phyloP scores from a whole-genome alignment of 768 basidiomycete genomes.

The Favolaschia claudopus region DNA sequence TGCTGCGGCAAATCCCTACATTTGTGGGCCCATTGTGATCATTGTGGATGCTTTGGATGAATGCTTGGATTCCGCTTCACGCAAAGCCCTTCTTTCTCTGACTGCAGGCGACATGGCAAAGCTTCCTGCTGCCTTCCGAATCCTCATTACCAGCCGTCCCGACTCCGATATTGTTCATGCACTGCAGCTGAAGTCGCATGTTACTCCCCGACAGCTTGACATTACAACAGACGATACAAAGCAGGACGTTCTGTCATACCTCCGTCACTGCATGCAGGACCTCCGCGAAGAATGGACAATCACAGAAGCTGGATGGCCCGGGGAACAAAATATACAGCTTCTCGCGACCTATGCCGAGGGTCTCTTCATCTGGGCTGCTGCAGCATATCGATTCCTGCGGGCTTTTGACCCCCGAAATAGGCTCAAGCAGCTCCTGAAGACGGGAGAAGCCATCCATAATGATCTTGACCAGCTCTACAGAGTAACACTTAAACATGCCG shows the following conservation, averaged over 20 bases:
- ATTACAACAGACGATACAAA: not conserved
- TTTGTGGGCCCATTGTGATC: slow-evolving; percentile 22
- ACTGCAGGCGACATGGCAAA: slow-evolving; percentile 15
- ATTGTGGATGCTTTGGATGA: slow-evolving; percentile 36
- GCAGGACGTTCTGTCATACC: slow-evolving; percentile 10
- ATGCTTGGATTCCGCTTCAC: slow-evolving; percentile 18
- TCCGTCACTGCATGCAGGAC: not conserved
- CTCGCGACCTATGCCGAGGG: slow-evolving; percentile 22
- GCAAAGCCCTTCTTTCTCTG: slow-evolving; percentile 22
- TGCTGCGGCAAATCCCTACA: not conserved
- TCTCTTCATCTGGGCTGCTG: slow-evolving; percentile 34
- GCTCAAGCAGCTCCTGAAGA: not conserved
- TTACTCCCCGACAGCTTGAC: not conserved
- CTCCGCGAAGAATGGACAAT: not conserved
- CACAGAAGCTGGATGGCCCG: slow-evolving; percentile 24
- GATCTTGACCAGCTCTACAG: not conserved
- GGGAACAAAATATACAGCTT: slow-evolving; percentile 9
- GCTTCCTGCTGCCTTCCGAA: slow-evolving; percentile 23
- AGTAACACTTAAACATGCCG: not conserved
- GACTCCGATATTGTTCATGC: slow-evolving; percentile 23
- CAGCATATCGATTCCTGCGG: slow-evolving; percentile 24
- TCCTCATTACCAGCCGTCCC: slow-evolving; percentile 30
- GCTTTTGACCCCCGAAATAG: not conserved
- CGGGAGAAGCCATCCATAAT: not conserved
- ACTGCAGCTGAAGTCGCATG: not conserved